phyloP scores from a whole-genome alignment of 1,284 basidiomycete species.

The Mycena citricolor region DNA sequence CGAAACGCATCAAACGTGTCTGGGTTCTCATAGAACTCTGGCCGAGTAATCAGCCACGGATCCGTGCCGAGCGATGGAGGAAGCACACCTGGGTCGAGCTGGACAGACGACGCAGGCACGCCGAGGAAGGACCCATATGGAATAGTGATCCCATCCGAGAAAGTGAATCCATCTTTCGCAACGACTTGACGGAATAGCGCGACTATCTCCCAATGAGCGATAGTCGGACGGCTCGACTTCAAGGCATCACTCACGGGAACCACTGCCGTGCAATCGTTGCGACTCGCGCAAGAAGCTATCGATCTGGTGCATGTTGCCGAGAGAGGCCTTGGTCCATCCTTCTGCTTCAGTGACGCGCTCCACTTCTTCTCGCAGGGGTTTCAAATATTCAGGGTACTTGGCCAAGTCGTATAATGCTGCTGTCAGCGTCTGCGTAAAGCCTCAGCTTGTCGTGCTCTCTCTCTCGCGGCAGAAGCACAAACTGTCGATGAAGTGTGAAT shows the following conservation, averaged over 20 bases:
- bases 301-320: conserved; percentile 36
- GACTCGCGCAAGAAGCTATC: conserved; percentile 43
- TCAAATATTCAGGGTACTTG: conserved; percentile 33
- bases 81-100: conserved; percentile 22
- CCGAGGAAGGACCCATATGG: conserved; percentile 25
- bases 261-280: conserved; percentile 31
- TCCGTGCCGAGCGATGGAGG: neutral
- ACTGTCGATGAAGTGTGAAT: conserved; percentile 23
- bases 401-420: conserved; percentile 38
- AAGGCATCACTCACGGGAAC: conserved; percentile 12
- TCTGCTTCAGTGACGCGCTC: conserved; percentile 28
- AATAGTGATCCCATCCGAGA: conserved; percentile 28
- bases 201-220: conserved; percentile 10
- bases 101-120: conserved; percentile 18
- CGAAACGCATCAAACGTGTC: conserved; percentile 10
- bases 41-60: neutral
- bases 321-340: conserved; percentile 38
- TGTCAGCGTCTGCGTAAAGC: conserved; percentile 28
- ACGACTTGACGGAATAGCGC: conserved; percentile 23
- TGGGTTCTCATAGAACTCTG: conserved; percentile 7
- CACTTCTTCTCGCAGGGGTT: conserved; percentile 38
- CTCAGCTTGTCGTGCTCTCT: too few species aligned
- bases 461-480: too few species aligned
- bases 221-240: neutral
- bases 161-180: conserved; percentile 20